phyloP scores from a whole-genome alignment of 2,329 filamentous ascomycete species.

The Coniella lustricola region DNA sequence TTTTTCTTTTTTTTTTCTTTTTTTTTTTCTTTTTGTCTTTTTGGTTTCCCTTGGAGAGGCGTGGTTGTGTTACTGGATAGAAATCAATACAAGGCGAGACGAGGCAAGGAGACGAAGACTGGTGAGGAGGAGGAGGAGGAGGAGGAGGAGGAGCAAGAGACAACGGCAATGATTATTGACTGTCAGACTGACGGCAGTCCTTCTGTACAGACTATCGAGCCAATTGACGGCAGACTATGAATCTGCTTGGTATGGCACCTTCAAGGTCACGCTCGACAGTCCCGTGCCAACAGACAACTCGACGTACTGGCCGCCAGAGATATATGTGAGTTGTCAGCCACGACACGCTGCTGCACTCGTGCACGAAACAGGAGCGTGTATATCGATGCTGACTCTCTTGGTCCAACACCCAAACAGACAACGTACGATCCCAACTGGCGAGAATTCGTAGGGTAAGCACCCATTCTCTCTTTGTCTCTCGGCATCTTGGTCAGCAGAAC shows the following conservation, averaged over 20 bases:
- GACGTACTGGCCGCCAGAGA: slow-evolving; percentile 26
- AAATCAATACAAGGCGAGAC: too few relatives aligned
- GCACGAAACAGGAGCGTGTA: too few relatives aligned
- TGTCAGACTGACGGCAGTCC: background rate
- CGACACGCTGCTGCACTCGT: too few relatives aligned
- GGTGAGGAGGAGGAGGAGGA: too few relatives aligned
- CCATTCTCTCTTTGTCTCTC: too few relatives aligned
- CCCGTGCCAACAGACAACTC: slow-evolving; percentile 30
- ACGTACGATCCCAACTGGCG: slow-evolving; percentile 30
- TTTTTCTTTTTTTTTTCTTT: too few relatives aligned
- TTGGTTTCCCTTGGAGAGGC: too few relatives aligned
- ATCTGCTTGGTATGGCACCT: slow-evolving; percentile 35
- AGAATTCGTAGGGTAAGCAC: slow-evolving; percentile 28
- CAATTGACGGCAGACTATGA: slow-evolving; percentile 31
- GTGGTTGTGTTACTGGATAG: too few relatives aligned
- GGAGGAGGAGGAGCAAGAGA: too few relatives aligned
- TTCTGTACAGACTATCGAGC: background rate
- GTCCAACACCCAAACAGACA: too few relatives aligned
- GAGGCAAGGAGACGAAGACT: too few relatives aligned
- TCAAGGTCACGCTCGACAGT: slow-evolving; percentile 33
- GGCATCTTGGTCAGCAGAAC: background rate
- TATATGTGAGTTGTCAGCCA: slow-evolving; percentile 26
- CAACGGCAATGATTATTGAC: too few relatives aligned
- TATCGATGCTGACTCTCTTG: background rate
- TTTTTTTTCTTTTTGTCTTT: background rate